These are phyloP conservation scores for Exophiala lecanii-corni DNA, from an alignment of 2,329 filamentous ascomycete genomes.

Conservation along the genomic window DNA sequence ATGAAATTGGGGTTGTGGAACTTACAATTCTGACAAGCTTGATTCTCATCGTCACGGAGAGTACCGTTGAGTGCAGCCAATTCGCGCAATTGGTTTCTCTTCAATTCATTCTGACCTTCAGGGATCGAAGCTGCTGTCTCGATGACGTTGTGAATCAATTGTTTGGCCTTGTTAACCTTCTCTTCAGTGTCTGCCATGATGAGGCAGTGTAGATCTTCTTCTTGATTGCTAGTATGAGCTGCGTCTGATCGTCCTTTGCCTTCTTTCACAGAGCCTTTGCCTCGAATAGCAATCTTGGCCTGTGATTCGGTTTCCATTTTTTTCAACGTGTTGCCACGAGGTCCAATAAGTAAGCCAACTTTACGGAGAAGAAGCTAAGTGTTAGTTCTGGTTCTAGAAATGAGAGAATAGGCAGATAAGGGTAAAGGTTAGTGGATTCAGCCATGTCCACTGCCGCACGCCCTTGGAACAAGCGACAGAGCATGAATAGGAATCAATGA, in stretches of 20 bases:
- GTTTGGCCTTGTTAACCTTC: slow-evolving; percentile 98
- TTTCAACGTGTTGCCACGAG: slow-evolving; percentile 98
- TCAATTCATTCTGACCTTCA: slow-evolving; percentile 97
- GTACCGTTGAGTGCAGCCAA: slow-evolving; percentile 98
- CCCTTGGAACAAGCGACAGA: slow-evolving; percentile 18
- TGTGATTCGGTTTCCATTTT: slow-evolving; percentile 98
- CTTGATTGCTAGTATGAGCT: slow-evolving; percentile 98
- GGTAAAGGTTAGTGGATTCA: slow-evolving; percentile 35
- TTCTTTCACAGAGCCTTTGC: slow-evolving; percentile 99
- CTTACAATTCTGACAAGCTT: slow-evolving; percentile 93
- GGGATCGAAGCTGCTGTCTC: slow-evolving; percentile 98
- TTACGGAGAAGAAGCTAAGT: slow-evolving; percentile 75
- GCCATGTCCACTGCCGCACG: slow-evolving; percentile 17
- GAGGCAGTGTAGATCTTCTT: slow-evolving; percentile 96
- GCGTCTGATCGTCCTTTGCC: slow-evolving; percentile 98
- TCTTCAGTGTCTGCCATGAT: slow-evolving; percentile 99
- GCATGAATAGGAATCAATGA: slow-evolving; percentile 31
- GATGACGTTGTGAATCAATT: slow-evolving; percentile 96
- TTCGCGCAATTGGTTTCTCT: slow-evolving; percentile 96
- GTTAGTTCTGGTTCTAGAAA: slow-evolving; percentile 65
- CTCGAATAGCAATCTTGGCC: slow-evolving; percentile 98
- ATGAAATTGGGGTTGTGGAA: slow-evolving; percentile 11
- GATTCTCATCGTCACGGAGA: slow-evolving; percentile 96
- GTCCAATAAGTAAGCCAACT: slow-evolving; percentile 99
- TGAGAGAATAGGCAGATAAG: slow-evolving; percentile 26